A percentile compares a stretch with the other conserved stretches of the same genome.
phyloP scores from a whole-genome alignment of 2,329 filamentous ascomycete species.

The Fusarium ramigenum region DNA sequence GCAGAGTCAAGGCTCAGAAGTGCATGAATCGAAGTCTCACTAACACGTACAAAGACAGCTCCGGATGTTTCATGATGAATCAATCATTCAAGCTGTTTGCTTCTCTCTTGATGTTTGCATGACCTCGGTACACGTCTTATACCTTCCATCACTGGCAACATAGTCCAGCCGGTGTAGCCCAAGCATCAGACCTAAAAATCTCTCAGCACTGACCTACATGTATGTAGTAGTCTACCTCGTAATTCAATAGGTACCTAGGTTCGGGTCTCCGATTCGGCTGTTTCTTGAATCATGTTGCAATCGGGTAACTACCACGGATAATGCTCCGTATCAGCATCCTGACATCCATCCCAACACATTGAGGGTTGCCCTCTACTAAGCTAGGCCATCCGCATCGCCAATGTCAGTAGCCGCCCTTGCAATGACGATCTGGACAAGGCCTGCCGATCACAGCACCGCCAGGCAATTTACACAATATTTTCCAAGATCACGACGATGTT shows the following conservation, averaged over 20 bases:
- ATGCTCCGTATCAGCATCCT: background rate
- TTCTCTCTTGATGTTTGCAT: constrained; percentile 10
- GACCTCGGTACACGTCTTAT: constrained; percentile 1
- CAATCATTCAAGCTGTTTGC: constrained; percentile 10
- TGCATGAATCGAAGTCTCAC: constrained; percentile 13
- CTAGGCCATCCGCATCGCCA: background rate
- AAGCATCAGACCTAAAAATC: background rate
- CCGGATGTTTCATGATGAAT: constrained; percentile 32
- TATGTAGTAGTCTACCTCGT: background rate
- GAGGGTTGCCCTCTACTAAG: constrained; percentile 9
- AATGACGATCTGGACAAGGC: constrained; percentile 23
- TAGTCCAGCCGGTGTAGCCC: background rate
- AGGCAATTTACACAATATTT: constrained; percentile 7
- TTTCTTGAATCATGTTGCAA: constrained; percentile 6
- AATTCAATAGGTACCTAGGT: background rate
- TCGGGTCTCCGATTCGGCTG: constrained; percentile 8
- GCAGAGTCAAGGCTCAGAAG: background rate
- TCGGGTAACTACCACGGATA: constrained; percentile 2
- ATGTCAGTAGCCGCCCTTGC: constrained; percentile 25
- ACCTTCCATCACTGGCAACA: constrained; percentile 1
- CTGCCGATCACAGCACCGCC: constrained; percentile 22
- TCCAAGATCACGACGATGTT: background rate
- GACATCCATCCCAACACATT: background rate
- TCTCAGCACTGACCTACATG: background rate
- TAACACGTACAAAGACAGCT: background rate